Percentiles rank a stretch among this genome's conserved stretches.
Conservation (phyloP, 2,329 filamentous ascomycete genomes). For the Calonectria fujianensis region DNA sequence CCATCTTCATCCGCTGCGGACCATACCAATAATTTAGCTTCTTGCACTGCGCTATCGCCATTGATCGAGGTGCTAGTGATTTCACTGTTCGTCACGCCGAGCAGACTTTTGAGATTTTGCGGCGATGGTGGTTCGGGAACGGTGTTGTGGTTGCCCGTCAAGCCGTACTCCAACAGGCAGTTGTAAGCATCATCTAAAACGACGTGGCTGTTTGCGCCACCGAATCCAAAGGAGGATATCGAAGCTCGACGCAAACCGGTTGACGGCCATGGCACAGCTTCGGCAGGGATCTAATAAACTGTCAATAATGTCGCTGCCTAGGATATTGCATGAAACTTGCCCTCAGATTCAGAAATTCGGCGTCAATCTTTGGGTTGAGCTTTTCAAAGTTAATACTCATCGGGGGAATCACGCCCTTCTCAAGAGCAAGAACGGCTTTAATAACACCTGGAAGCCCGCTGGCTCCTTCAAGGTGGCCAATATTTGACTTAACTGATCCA, state of each 20-base stretch:
- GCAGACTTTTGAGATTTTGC: too few species aligned
- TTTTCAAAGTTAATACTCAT: conserved; percentile 35
- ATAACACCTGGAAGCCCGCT: conserved; percentile 41
- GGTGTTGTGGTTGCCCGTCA: background rate
- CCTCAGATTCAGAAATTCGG: background rate
- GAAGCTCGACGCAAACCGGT: conserved; percentile 1
- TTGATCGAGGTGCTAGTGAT: too few species aligned
- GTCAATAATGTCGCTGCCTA: background rate
- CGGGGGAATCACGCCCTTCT: conserved; percentile 43
- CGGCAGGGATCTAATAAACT: background rate
- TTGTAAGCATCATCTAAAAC: conserved; percentile 10
- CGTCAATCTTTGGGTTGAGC: conserved; percentile 36
- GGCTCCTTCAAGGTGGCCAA: conserved; percentile 50
- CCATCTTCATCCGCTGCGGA: conserved; percentile 6
- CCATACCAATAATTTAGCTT: background rate
- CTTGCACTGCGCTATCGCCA: too few species aligned
- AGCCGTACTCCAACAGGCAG: background rate
- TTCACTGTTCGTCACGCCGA: too few species aligned
- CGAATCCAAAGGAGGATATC: conserved; percentile 6
- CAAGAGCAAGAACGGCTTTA: conserved; percentile 41
- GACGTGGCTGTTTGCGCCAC: conserved; percentile 6
- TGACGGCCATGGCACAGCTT: background rate
- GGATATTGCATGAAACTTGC: background rate
- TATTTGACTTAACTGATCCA: conserved; percentile 53
- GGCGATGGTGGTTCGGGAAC: background rate